A percentile compares a stretch with the other conserved stretches of the same genome.
phyloP scores from a whole-genome alignment of 352 stramenopile genomes.

The Pythium periplocum region DNA sequence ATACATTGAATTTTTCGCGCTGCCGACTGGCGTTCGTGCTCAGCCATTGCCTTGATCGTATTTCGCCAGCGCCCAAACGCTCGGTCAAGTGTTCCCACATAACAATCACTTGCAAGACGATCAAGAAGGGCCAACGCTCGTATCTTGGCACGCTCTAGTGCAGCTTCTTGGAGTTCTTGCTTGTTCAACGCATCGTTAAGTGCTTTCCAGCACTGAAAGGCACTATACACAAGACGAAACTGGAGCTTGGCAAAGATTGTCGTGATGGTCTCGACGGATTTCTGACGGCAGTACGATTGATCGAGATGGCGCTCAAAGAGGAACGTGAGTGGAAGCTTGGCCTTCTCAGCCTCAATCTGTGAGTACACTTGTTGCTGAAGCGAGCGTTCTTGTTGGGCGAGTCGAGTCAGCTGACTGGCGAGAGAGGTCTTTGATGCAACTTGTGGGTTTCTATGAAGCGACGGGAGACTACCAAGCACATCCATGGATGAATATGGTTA shows the following conservation, averaged over 20 bases:
- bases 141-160: constrained; percentile 23
- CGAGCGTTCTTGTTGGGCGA: constrained; percentile 1
- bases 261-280: constrained; percentile 47
- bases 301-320: constrained; percentile 72
- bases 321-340: constrained; percentile 57
- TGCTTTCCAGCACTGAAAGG: constrained; percentile 37
- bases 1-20: constrained; percentile 40
- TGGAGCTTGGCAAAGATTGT: constrained; percentile 69
- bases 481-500: no score
- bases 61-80: constrained; percentile 32
- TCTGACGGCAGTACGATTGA: constrained; percentile 45
- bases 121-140: constrained; percentile 45
- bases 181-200: constrained; percentile 12
- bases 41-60: constrained; percentile 4
- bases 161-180: constrained; percentile 21
- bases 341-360: constrained; percentile 48
- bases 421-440: background rate
- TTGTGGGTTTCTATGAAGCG: constrained; percentile 7
- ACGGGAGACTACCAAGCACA: constrained; percentile 1
- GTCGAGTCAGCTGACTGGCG: constrained; percentile 5
- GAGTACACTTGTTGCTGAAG: constrained; percentile 29
- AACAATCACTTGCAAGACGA: constrained; percentile 47
- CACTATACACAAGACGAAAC: constrained; percentile 39
- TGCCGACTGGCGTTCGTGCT: constrained; percentile 23
- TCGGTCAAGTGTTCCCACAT: constrained; percentile 37